Percentiles rank a stretch among this genome's conserved stretches.
Evolutionary conservation across 2,329 filamentous ascomycete species (phyloP).

Genomic region (Beauveria asiatica): DNA sequence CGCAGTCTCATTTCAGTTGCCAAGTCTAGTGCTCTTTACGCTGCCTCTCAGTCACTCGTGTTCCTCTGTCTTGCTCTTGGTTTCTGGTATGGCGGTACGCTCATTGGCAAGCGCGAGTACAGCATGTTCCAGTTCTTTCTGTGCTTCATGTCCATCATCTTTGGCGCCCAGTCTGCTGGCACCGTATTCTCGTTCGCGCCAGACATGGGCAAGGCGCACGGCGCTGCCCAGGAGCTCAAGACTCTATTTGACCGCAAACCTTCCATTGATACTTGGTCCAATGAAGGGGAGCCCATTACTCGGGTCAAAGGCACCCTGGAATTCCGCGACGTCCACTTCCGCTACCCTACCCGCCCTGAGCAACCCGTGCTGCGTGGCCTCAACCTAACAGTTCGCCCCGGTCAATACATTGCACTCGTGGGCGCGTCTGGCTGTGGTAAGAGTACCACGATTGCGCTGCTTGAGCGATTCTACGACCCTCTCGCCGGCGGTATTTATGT

Average conservation of each 20-base stretch:
- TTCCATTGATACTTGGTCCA: conserved; percentile 71
- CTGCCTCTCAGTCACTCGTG: conserved; percentile 72
- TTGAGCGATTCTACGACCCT: conserved; percentile 93
- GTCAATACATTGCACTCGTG: conserved; percentile 81
- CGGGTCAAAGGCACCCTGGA: conserved; percentile 70
- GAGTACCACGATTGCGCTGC: conserved; percentile 80
- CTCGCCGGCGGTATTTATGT: conserved; percentile 71
- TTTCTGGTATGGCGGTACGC: conserved; percentile 84
- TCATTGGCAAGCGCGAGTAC: conserved; percentile 66
- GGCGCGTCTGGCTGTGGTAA: conserved; percentile 95
- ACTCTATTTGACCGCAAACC: conserved; percentile 76
- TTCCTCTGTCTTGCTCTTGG: conserved; percentile 80
- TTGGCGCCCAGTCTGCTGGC: conserved; percentile 85
- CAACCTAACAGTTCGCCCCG: conserved; percentile 63
- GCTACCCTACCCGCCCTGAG: conserved; percentile 84
- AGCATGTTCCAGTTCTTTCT: conserved; percentile 83
- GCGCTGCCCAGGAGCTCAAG: conserved; percentile 74
- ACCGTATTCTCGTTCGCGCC: conserved; percentile 83
- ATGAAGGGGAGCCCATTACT: conserved; percentile 54
- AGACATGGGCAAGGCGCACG: conserved; percentile 87
- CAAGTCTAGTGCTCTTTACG: conserved; percentile 72
- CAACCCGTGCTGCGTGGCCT: conserved; percentile 86
- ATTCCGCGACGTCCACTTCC: conserved; percentile 88
- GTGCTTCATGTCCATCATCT: conserved; percentile 80
- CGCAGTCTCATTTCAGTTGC: conserved; percentile 64